Conservation (phyloP, 2,329 filamentous ascomycete species). For the Allantophomopsis lycopodina region DNA sequence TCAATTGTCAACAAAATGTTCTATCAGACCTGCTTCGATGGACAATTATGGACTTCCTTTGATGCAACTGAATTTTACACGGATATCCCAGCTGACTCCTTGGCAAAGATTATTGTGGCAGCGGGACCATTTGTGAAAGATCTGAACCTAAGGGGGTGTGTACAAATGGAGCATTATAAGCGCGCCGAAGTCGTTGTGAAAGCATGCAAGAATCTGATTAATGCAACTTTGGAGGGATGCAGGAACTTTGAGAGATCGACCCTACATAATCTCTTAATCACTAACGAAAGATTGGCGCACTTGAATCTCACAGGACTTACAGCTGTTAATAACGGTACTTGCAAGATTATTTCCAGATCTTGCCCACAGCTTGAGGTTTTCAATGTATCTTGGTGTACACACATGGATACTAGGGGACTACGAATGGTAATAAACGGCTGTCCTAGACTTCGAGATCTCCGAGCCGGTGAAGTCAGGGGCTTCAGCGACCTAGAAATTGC, state of each 20-base stretch:
- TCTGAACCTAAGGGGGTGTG: constrained; percentile 80
- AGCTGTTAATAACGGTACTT: constrained; percentile 69
- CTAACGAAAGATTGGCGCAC: constrained; percentile 66
- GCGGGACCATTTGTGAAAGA: constrained; percentile 86
- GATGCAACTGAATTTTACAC: constrained; percentile 80
- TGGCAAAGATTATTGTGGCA: constrained; percentile 72
- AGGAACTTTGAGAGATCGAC: constrained; percentile 69
- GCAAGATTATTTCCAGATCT: constrained; percentile 71
- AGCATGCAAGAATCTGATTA: constrained; percentile 74
- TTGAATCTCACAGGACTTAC: constrained; percentile 76
- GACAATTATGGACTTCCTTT: constrained; percentile 79
- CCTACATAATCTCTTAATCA: constrained; percentile 60
- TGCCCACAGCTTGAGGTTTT: constrained; percentile 73
- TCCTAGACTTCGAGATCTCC: constrained; percentile 59
- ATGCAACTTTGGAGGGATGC: constrained; percentile 81
- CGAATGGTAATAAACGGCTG: constrained; percentile 62
- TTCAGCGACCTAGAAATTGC: constrained; percentile 66
- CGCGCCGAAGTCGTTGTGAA: constrained; percentile 64
- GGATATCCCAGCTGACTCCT: constrained; percentile 69
- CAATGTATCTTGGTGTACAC: constrained; percentile 87
- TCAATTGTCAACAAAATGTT: constrained; percentile 70
- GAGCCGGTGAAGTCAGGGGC: constrained; percentile 68
- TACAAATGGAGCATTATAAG: constrained; percentile 78
- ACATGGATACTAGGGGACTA: constrained; percentile 67
- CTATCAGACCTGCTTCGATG: constrained; percentile 79